phyloP scores from a whole-genome alignment of 345 rosid species.

The Ceriops decandra region DNA sequence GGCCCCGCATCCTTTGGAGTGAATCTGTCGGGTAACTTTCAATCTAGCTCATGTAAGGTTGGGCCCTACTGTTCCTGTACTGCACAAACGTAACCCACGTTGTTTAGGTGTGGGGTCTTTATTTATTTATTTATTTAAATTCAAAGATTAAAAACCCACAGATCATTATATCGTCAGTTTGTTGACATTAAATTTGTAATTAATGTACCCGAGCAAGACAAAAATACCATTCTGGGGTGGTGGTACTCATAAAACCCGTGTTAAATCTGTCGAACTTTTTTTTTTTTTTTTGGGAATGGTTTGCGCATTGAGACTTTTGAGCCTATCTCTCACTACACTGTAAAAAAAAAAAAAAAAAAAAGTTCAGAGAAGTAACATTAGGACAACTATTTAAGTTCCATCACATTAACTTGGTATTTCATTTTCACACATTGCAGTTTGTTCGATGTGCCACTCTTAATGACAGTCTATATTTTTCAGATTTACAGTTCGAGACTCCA shows the following conservation, averaged over 20 bases:
- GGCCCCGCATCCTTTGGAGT: conserved; percentile 29
- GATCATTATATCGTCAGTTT: conserved; percentile 11
- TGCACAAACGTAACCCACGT: neutral
- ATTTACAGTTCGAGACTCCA: conserved; percentile 10
- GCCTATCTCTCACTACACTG: conserved; percentile 18
- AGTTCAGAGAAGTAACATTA: conserved; percentile 8
- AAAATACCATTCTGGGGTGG: conserved; percentile 29
- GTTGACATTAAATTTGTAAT: conserved; percentile 29
- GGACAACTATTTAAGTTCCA: no score
- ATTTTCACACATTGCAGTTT: no score
- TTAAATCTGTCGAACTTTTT: neutral
- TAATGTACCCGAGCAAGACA: conserved; percentile 31
- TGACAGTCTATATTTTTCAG: no score
- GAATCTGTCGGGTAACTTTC: conserved; percentile 32
- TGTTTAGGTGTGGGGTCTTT: neutral
- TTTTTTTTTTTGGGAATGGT: no score
- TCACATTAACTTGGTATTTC: no score
- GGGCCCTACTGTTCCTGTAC: conserved; percentile 16
- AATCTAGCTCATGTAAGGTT: conserved; percentile 3
- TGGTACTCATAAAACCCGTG: neutral
- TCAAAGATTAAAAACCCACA: neutral
- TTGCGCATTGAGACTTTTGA: conserved; percentile 1
- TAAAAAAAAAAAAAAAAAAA: neutral
- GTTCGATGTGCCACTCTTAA: no score
- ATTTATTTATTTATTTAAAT: neutral